These are phyloP conservation scores for Yamadazyma sp. DNA, from an alignment of 1,139 yeast genomes.

Conservation along the genomic window DNA sequence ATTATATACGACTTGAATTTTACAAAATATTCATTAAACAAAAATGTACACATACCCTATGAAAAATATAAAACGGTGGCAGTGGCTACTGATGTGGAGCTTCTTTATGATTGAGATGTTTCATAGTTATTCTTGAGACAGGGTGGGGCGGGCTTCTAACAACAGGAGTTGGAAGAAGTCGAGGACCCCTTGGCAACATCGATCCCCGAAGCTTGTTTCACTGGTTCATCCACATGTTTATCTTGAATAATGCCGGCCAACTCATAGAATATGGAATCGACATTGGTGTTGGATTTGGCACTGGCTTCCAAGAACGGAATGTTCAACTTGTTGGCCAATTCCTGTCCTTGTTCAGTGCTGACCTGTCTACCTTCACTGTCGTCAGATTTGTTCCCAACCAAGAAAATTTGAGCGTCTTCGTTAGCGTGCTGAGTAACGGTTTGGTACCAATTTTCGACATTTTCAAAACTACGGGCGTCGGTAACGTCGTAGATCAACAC, in stretches of 20 bases:
- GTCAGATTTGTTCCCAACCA: slow-evolving; percentile 95
- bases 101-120: no score
- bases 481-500: slow-evolving; percentile 94
- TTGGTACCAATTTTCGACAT: slow-evolving; percentile 85
- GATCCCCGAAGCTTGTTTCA: slow-evolving; percentile 31
- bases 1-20: background rate
- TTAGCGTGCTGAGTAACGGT: slow-evolving; percentile 96
- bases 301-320: slow-evolving; percentile 93
- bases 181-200: slow-evolving; percentile 43
- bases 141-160: slow-evolving; percentile 21
- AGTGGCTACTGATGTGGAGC: no score
- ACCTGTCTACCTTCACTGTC: slow-evolving; percentile 77
- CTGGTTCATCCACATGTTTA: slow-evolving; percentile 51
- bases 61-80: background rate
- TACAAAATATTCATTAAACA: slow-evolving; percentile 1
- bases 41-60: slow-evolving; percentile 1
- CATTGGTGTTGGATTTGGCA: slow-evolving; percentile 92
- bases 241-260: slow-evolving; percentile 88
- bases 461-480: slow-evolving; percentile 89
- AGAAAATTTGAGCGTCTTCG: slow-evolving; percentile 89
- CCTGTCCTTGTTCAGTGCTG: slow-evolving; percentile 84
- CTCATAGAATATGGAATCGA: slow-evolving; percentile 86
- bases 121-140: no score
- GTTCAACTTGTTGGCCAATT: slow-evolving; percentile 81
- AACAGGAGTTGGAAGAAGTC: slow-evolving; percentile 39